A percentile compares a stretch with the other conserved stretches of the same genome.
Evolutionary conservation across 2,329 filamentous ascomycete genomes (phyloP).

Genomic region (Claviceps sp.): DNA sequence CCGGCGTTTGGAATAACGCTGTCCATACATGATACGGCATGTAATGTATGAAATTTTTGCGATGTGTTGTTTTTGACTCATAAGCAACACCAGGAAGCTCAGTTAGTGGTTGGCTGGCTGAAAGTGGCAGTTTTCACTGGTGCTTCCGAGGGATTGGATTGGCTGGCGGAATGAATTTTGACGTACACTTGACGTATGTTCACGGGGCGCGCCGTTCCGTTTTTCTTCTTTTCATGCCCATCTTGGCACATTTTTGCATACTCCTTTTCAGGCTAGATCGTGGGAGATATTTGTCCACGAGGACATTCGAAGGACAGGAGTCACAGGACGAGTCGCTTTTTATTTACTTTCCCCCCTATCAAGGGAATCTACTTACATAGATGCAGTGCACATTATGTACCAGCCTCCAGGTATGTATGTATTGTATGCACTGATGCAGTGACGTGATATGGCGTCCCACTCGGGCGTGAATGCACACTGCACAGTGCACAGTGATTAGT

Average conservation of each 20-base stretch:
- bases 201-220: background rate
- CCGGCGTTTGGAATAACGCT: conserved; percentile 1
- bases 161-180: background rate
- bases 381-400: too few species aligned
- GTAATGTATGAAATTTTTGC: background rate
- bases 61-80: background rate
- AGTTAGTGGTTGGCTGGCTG: too few species aligned
- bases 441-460: too few species aligned
- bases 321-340: too few species aligned
- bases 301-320: too few species aligned
- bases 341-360: too few species aligned
- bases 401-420: too few species aligned
- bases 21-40: background rate
- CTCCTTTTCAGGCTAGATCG: background rate
- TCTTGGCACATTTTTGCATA: background rate
- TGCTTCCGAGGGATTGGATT: background rate
- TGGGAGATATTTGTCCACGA: conserved; percentile 3
- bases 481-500: too few species aligned
- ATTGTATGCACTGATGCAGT: too few species aligned
- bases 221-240: background rate
- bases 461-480: too few species aligned
- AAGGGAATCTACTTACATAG: too few species aligned
- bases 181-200: background rate
- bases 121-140: background rate
- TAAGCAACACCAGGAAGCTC: too few species aligned